Evolutionary conservation across 768 basidiomycete genomes (phyloP), one percentile per base, ranked within the genome.

Genomic region (Symmetrospora coprosmae): DNA sequence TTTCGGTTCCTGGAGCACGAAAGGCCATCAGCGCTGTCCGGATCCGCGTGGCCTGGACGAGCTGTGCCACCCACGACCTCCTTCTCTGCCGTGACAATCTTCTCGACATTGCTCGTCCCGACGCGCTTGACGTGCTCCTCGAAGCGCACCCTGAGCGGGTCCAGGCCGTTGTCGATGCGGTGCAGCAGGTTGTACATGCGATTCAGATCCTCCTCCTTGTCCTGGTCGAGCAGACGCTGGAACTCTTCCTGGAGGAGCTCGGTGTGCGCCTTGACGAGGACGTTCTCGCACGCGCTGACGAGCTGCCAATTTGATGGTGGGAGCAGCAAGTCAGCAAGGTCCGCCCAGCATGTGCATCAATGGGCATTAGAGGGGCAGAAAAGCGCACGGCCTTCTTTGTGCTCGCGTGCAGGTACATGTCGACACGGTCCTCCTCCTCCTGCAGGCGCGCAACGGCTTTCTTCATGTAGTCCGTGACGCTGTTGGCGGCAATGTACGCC

Each of bases 381-480:
- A 53, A 14, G 46, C 55, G 17, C 31, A 58, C 74, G 38, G 81
- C 77, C 71, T 87, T 89, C 69, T 86, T 80, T 19, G 92, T 94
- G 61, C 82, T 82, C 6, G 84, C 83, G 73, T 92, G 85, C 43
- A 99, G 78, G 73, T 94, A 96, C 50, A 87, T 79, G 71, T 94
- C 91, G 21, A 96, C 88, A 23, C 92, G 81, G 69, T 91, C 87
- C 72, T 92, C 88, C 69, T 99, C 92, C 73, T 99, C 91, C 60
- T 81, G 80, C 60, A 99, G 74, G 43, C 92, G 81, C 68, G 86
- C 85, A 70, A 94, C 92, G 0, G 88, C 91, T 73, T 87, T 91
- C 75, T 83, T 89, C 71, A 99, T 76, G 72, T 96, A 99, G 70
- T 96, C 92, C 13, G 87, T 86, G 49, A 96, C 84, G 60, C 80